Evolutionary conservation across 106 monocot species (phyloP).

Genomic region (Triglochin maritima): DNA sequence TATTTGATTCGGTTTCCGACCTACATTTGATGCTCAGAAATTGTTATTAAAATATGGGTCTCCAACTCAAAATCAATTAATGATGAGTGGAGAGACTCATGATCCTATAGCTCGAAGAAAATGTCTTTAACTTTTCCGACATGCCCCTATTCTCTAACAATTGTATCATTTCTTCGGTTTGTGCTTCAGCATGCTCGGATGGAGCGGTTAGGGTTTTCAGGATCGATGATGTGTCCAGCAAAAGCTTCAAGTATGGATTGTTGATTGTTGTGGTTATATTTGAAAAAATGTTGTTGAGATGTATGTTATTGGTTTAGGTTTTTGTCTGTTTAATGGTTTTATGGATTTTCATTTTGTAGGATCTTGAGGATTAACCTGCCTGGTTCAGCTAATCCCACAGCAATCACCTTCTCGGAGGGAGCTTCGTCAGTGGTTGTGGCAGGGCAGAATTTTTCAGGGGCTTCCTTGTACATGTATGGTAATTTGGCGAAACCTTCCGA

Average conservation of each 20-base stretch:
- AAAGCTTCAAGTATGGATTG: constrained; percentile 78
- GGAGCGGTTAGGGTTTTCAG: constrained; percentile 74
- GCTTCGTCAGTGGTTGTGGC: constrained; percentile 72
- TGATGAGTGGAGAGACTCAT: no score
- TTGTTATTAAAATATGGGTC: no score
- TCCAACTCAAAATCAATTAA: no score
- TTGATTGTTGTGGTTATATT: not conserved
- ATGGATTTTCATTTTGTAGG: constrained; percentile 24
- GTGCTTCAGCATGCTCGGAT: constrained; percentile 64
- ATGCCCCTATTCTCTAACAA: not conserved
- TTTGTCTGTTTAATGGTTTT: not conserved
- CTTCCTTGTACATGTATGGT: constrained; percentile 77
- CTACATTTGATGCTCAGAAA: no score
- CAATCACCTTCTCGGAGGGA: constrained; percentile 77
- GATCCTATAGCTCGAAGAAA: no score
- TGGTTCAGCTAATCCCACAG: constrained; percentile 71
- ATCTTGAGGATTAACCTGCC: constrained; percentile 74
- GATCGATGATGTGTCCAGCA: constrained; percentile 78
- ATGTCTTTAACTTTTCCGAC: not conserved
- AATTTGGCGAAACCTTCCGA: constrained; percentile 57
- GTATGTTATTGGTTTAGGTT: not conserved
- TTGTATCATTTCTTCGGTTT: not conserved
- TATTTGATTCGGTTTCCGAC: constrained; percentile 7
- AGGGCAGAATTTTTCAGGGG: constrained; percentile 62
- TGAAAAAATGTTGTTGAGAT: not conserved